These are phyloP conservation scores for Globisporangium nagaii DNA, from an alignment of 352 stramenopile genomes.

Conservation along the genomic window DNA sequence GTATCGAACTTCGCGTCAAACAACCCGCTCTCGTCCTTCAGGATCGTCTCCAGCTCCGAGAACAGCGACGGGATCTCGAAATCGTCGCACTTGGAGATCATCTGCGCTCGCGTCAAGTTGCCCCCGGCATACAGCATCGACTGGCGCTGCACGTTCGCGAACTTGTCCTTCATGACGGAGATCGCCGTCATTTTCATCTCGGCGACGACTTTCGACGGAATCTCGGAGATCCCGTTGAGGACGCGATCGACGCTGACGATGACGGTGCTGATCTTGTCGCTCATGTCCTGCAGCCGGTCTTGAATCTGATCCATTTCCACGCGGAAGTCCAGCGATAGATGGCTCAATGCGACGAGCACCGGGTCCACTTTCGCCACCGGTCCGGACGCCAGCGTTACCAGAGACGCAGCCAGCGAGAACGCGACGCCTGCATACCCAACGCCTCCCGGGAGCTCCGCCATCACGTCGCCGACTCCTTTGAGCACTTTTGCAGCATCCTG, in stretches of 20 bases:
- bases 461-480: slow-evolving; percentile 33
- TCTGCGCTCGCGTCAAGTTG: slow-evolving; percentile 28
- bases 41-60: slow-evolving; percentile 40
- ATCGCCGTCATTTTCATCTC: slow-evolving; percentile 44
- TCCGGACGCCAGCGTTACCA: slow-evolving; percentile 15
- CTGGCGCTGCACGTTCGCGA: slow-evolving; percentile 23
- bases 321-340: slow-evolving; percentile 20
- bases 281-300: slow-evolving; percentile 18
- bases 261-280: slow-evolving; percentile 18
- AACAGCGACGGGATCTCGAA: slow-evolving; percentile 34
- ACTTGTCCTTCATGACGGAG: slow-evolving; percentile 46
- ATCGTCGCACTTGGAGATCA: slow-evolving; percentile 43
- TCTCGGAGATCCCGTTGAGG: slow-evolving; percentile 26
- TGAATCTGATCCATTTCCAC: slow-evolving; percentile 25
- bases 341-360: slow-evolving; percentile 21
- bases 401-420: slow-evolving; percentile 37
- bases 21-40: slow-evolving; percentile 30
- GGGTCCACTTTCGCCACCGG: slow-evolving; percentile 17
- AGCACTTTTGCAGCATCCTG: slow-evolving; percentile 30
- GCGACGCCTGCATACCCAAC: slow-evolving; percentile 33
- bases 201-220: slow-evolving; percentile 34
- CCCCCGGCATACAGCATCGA: slow-evolving; percentile 27
- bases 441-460: slow-evolving; percentile 23
- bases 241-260: slow-evolving; percentile 32
- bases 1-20: slow-evolving; percentile 26